These are phyloP conservation scores for Perkinsus olseni DNA, from an alignment of 169 alveolate genomes.

Conservation along the genomic window DNA sequence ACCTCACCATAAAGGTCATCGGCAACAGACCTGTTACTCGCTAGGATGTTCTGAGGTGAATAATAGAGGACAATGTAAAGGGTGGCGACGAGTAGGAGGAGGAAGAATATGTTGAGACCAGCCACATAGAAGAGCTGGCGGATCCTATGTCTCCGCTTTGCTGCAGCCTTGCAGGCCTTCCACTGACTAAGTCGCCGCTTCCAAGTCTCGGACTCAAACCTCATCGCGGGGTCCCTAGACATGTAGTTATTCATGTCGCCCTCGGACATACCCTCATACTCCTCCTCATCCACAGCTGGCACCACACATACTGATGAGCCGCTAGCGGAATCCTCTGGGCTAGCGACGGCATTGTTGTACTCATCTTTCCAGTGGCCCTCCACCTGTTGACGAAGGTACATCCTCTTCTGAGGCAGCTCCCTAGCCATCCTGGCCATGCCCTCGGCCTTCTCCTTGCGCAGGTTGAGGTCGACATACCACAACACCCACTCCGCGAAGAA, in stretches of 20 bases:
- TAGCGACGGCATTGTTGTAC: not conserved
- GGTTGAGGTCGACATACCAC: not conserved
- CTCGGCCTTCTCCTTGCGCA: not conserved
- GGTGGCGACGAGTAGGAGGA: not conserved
- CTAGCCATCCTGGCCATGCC: not conserved
- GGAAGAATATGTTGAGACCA: not conserved
- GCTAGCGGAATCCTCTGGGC: not conserved
- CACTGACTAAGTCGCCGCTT: not conserved
- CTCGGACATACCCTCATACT: not conserved
- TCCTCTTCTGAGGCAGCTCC: not conserved
- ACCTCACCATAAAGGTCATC: not conserved
- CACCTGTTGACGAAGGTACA: not conserved
- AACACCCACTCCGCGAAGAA: not conserved
- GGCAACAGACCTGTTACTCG: not conserved
- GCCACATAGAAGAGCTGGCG: not conserved
- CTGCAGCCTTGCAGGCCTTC: conserved; percentile 1
- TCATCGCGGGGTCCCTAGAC: not conserved
- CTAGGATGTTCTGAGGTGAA: not conserved
- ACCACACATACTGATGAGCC: not conserved
- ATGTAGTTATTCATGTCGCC: not conserved
- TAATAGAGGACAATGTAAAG: not conserved
- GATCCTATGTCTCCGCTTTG: not conserved
- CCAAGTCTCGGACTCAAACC: not conserved
- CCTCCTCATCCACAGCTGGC: not conserved
- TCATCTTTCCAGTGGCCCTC: not conserved